A percentile compares a stretch with the other conserved stretches of the same genome.
Conservation (phyloP, 2,329 filamentous ascomycete genomes). For the Fusarium sp. region DNA sequence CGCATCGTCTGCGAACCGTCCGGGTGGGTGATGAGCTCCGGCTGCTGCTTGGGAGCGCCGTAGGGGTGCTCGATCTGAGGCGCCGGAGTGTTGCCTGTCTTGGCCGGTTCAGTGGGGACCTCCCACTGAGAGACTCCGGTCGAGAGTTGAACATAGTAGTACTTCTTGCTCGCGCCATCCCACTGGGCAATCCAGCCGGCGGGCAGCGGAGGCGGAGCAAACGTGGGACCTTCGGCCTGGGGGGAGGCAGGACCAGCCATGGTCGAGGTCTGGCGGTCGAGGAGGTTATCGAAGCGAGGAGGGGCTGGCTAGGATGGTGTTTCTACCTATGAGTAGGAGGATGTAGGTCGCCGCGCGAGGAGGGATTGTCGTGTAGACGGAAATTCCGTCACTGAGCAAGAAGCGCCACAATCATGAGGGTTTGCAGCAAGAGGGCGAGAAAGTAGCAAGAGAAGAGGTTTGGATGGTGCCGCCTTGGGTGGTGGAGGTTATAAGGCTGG, state of each 20-base stretch:
- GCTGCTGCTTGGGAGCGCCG: conserved; percentile 62
- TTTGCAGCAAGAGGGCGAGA: conserved; percentile 18
- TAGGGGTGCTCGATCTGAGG: conserved; percentile 71
- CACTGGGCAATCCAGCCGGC: conserved; percentile 78
- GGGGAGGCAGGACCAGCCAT: conserved; percentile 72
- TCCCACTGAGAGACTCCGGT: conserved; percentile 81
- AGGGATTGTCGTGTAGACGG: conserved; percentile 35
- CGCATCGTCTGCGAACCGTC: conserved; percentile 73
- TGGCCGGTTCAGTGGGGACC: conserved; percentile 73
- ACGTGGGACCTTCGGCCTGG: conserved; percentile 69
- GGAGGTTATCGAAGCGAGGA: conserved; percentile 22
- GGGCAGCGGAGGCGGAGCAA: conserved; percentile 70
- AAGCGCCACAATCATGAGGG: conserved; percentile 44
- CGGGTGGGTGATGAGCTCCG: conserved; percentile 70
- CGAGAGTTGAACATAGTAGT: conserved; percentile 79
- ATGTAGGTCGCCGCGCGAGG: conserved; percentile 19
- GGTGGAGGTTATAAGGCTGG: conserved; percentile 38
- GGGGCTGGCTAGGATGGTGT: conserved; percentile 6
- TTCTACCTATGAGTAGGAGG: not conserved
- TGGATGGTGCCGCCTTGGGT: conserved; percentile 40
- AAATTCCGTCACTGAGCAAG: conserved; percentile 43
- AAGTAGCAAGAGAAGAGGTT: conserved; percentile 27
- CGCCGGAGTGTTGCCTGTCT: conserved; percentile 70
- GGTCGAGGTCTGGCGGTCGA: conserved; percentile 31
- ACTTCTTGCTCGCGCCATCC: conserved; percentile 73